These are phyloP conservation scores for Leishmania gerbilli DNA, from an alignment of 208 protist genomes.

Conservation along the genomic window DNA sequence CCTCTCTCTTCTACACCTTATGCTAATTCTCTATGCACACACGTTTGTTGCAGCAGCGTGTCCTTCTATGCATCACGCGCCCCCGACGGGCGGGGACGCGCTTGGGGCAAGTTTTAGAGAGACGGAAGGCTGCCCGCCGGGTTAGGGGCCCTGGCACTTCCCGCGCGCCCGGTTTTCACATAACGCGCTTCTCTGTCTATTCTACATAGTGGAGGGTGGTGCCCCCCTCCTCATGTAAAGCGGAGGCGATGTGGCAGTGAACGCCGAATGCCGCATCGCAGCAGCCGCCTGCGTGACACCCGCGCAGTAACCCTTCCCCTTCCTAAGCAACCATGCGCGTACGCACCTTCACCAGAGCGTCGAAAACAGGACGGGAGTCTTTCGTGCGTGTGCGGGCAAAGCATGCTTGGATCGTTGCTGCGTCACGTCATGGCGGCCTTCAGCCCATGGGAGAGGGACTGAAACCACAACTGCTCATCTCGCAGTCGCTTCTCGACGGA, in stretches of 20 bases:
- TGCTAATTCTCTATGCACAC: not conserved
- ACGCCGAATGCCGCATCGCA: not conserved
- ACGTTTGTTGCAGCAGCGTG: not conserved
- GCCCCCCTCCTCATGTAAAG: not conserved
- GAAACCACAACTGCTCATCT: constrained; percentile 25
- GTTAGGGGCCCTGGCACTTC: not conserved
- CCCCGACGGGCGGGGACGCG: not conserved
- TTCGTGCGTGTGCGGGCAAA: not conserved
- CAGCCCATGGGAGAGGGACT: constrained; percentile 16
- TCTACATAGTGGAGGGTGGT: not conserved
- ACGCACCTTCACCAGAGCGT: not conserved
- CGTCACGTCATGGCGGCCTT: constrained; percentile 5
- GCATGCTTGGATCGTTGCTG: not conserved
- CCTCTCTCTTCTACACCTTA: not conserved
- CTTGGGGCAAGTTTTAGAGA: not conserved
- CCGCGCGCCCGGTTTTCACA: not conserved
- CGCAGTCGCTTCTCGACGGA: constrained; percentile 18
- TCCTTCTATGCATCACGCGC: not conserved
- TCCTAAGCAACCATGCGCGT: not conserved
- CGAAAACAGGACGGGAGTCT: not conserved
- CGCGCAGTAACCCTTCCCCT: not conserved
- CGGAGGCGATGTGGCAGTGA: not conserved
- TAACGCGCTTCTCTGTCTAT: not conserved
- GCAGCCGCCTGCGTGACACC: not conserved
- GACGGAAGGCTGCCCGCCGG: not conserved